Evolutionary conservation across 139 green algal species (phyloP).

Genomic region (Pseudopediastrum boryanum): DNA sequence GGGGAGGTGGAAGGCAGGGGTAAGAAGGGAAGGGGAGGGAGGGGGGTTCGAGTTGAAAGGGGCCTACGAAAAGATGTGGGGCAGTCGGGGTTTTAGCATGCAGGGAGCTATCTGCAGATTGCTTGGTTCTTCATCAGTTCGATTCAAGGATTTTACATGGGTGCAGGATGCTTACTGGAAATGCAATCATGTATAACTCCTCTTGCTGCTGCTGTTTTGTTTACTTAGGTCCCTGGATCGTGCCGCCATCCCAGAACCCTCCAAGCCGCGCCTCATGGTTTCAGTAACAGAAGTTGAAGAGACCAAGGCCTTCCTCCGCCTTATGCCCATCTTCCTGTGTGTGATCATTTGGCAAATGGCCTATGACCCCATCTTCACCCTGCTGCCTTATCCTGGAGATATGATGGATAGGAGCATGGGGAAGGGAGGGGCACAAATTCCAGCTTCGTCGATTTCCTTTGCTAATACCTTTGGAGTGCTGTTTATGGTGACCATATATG

Average conservation of each 20-base stretch:
- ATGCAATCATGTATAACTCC: no score
- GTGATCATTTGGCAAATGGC: constrained; percentile 34
- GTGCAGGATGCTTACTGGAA: no score
- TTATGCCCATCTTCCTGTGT: constrained; percentile 57
- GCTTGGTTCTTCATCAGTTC: no score
- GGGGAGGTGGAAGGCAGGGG: no score
- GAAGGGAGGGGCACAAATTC: constrained; percentile 8
- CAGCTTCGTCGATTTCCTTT: constrained; percentile 40
- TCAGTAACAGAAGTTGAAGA: constrained; percentile 47
- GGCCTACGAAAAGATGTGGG: no score
- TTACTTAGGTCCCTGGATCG: constrained; percentile 31
- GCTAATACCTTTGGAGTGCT: constrained; percentile 50
- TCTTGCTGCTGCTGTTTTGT: no score
- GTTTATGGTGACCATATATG: constrained; percentile 37
- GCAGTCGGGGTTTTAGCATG: no score
- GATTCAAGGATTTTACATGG: no score
- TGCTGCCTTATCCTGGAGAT: constrained; percentile 39
- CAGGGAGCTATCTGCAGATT: no score
- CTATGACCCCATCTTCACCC: constrained; percentile 52
- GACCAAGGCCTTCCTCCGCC: constrained; percentile 48
- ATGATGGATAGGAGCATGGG: constrained; percentile 44
- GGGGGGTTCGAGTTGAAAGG: no score
- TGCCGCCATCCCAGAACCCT: constrained; percentile 11
- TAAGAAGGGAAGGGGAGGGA: no score
- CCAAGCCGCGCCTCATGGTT: not conserved